These are phyloP conservation scores for Eucalyptus albens DNA, from an alignment of 345 rosid species.

Conservation along the genomic window DNA sequence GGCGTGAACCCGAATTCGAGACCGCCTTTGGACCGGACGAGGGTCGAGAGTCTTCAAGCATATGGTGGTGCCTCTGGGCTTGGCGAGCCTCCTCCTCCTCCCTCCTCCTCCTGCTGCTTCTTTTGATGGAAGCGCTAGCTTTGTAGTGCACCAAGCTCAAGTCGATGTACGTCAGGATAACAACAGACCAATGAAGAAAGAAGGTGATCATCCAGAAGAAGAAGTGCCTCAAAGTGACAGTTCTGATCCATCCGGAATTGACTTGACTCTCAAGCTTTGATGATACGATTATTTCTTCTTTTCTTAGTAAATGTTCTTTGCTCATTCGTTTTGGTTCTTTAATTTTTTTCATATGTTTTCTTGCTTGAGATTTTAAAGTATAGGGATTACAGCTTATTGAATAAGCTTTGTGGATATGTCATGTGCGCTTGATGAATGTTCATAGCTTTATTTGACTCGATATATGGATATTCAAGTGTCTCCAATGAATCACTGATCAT, in stretches of 20 bases:
- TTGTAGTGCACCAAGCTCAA: not conserved
- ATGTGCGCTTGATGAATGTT: not conserved
- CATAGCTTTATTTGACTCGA: not conserved
- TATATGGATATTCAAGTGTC: not conserved
- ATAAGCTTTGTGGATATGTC: not conserved
- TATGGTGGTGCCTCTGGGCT: not conserved
- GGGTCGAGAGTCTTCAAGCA: not conserved
- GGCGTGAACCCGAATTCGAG: not conserved
- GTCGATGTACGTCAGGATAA: not conserved
- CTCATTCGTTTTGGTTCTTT: not conserved
- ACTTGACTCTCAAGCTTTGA: not conserved
- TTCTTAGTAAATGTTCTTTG: not conserved
- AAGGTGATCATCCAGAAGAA: not conserved
- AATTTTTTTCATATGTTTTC: not conserved
- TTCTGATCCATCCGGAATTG: not conserved
- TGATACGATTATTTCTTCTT: not conserved
- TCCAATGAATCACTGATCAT: not conserved
- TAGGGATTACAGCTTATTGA: not conserved
- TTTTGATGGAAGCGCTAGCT: not conserved
- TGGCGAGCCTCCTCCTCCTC: not conserved
- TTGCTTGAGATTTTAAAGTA: not conserved
- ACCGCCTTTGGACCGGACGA: not conserved
- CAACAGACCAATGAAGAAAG: not conserved
- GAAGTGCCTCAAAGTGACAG: not conserved
- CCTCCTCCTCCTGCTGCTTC: not conserved